Base-by-base conservation (phyloP, 108 stramenopile genomes). In the Skeletonema menzelii region DNA sequence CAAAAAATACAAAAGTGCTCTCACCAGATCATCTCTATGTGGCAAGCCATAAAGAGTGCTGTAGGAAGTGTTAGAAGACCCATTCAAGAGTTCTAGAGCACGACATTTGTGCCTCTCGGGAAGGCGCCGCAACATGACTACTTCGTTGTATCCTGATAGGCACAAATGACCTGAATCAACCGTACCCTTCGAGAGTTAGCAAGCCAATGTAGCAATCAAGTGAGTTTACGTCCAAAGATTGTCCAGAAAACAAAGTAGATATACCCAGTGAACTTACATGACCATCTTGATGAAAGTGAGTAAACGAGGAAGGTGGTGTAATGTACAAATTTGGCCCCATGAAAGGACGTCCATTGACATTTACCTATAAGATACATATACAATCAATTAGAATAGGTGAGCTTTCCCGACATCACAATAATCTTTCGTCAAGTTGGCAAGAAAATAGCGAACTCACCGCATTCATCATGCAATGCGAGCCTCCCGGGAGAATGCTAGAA, bases 281-380 rank as follows among this genome's bases (percentile, higher is more conserved):
- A 20, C 89, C 89, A 72, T 94, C 93, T 72, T 94, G 93, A 53
- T 95, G 94, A 67, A 95, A 86, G 35, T 87, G 84, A 14, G 94
- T 95, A 53, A 88, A 95, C 12, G 86, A 75, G 14, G 69, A 57
- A 19, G 82, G 31, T 13, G 66, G 26, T 22, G 56, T 20, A 1
- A 65, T 65, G 56, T 65, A 65, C 27, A 94, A 37, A 57, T 94
- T 94, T 20, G 94, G 94, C 0, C 94, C 94, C 94, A 92, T 95
- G 69, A 91, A 89, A 8, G 91, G 91, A 55, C 86, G 38, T 2
- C 82, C 86, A 37, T 64, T 70, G 19, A 38, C 32, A 68, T 87
- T 85, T 22, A 84, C 79, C 85, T 82, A 1, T 8, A 5, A 12
- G 26, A 56, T 24, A 8, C 8, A 11, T 37, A 37, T 7, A 10